Percentiles rank a stretch among this genome's conserved stretches.
Conservation (phyloP, 331 rosid genomes). For the Malus hybrid region DNA sequence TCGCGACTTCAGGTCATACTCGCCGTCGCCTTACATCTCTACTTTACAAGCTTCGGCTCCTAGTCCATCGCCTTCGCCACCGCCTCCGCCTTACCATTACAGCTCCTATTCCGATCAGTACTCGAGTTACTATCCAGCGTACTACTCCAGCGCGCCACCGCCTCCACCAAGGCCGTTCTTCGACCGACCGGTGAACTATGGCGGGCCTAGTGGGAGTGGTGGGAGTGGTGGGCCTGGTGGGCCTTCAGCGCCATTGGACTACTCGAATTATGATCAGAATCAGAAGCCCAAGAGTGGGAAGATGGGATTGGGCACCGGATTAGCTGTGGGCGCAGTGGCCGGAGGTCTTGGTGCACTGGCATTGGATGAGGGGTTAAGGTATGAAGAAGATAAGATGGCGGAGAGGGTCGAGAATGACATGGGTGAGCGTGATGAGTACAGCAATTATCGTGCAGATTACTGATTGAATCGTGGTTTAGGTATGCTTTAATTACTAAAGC, state of each 20-base stretch:
- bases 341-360: slow-evolving; percentile 69
- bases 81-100: slow-evolving; percentile 39
- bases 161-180: slow-evolving; percentile 60
- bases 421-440: slow-evolving; percentile 46
- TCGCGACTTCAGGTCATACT: slow-evolving; percentile 52
- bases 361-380: slow-evolving; percentile 59
- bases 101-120: slow-evolving; percentile 45
- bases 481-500: background rate
- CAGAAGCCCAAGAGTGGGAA: slow-evolving; percentile 53
- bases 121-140: slow-evolving; percentile 49
- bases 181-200: slow-evolving; percentile 35
- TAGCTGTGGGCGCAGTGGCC: slow-evolving; percentile 67
- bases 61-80: slow-evolving; percentile 19
- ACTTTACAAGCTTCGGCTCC: slow-evolving; percentile 13
- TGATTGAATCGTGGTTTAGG: slow-evolving; percentile 10
- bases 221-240: too few relatives aligned
- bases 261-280: slow-evolving; percentile 49
- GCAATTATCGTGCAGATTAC: slow-evolving; percentile 44
- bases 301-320: slow-evolving; percentile 57
- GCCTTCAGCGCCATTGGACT: slow-evolving; percentile 76
- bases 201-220: slow-evolving; percentile 22
- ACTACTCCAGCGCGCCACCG: slow-evolving; percentile 55
- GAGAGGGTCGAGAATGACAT: slow-evolving; percentile 50
- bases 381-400: slow-evolving; percentile 56
- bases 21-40: slow-evolving; percentile 31